Conservation (phyloP, 2,329 filamentous ascomycete genomes). For the Plectosphaerella plurivora region DNA sequence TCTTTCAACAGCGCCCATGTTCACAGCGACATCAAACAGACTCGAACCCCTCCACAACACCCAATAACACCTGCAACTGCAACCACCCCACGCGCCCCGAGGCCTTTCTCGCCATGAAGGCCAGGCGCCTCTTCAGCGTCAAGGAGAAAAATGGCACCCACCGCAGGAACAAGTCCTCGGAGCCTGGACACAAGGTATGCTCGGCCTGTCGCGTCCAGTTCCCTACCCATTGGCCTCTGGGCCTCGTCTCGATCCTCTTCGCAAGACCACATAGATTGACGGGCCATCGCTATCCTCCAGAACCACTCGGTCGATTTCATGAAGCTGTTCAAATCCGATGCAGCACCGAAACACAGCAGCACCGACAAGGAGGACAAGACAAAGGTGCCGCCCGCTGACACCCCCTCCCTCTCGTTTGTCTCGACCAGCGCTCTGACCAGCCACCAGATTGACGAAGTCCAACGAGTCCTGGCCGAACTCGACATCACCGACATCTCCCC, state of each 20-base stretch:
- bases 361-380: constrained; percentile 45
- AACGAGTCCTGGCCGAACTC: constrained; percentile 27
- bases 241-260: neutral
- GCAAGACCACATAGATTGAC: neutral
- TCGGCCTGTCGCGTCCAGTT: constrained; percentile 3
- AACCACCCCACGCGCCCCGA: neutral
- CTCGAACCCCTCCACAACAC: neutral
- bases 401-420: neutral
- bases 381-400: constrained; percentile 23
- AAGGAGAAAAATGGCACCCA: constrained; percentile 59
- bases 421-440: constrained; percentile 7
- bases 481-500: constrained; percentile 42
- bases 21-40: too few relatives aligned
- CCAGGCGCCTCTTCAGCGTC: constrained; percentile 65
- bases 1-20: neutral
- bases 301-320: constrained; percentile 55
- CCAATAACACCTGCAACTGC: neutral
- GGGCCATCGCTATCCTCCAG: constrained; percentile 22
- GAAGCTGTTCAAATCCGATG: constrained; percentile 60
- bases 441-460: constrained; percentile 26
- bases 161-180: constrained; percentile 50
- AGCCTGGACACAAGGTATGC: constrained; percentile 49
- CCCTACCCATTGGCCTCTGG: neutral
- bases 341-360: constrained; percentile 50
- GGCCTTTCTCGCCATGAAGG: constrained; percentile 40